phyloP scores from a whole-genome alignment of 257 asterid genomes.

The Primulina eburnea region DNA sequence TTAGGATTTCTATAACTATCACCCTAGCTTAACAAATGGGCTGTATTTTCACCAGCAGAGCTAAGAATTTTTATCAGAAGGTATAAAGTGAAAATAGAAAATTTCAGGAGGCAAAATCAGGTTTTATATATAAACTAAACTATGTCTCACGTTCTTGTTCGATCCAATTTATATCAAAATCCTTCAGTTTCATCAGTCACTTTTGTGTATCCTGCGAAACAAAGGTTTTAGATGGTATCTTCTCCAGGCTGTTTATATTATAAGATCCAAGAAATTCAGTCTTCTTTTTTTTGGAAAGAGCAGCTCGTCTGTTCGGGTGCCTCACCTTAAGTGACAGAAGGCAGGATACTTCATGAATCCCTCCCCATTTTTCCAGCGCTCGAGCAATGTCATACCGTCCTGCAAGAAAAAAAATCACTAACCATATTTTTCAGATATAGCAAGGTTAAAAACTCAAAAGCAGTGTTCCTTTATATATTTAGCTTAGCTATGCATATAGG shows the following conservation, averaged over 20 bases:
- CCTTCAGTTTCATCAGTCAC: constrained; percentile 70
- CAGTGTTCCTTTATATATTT: too few relatives aligned
- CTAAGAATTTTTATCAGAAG: too few relatives aligned
- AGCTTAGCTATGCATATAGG: background rate
- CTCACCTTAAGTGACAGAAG: constrained; percentile 79
- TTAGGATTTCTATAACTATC: too few relatives aligned
- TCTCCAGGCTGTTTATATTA: constrained; percentile 35
- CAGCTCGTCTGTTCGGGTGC: constrained; percentile 64
- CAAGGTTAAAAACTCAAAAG: background rate
- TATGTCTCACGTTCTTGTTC: constrained; percentile 32
- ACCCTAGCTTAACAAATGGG: too few relatives aligned
- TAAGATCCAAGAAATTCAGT: constrained; percentile 31
- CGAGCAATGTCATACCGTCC: constrained; percentile 92
- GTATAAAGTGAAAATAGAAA: too few relatives aligned
- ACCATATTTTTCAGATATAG: background rate
- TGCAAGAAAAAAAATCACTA: constrained; percentile 15
- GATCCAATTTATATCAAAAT: constrained; percentile 79
- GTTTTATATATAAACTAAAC: background rate
- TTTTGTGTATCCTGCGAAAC: constrained; percentile 62
- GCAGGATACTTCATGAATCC: constrained; percentile 87
- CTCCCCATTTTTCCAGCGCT: constrained; percentile 98
- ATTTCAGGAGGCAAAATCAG: too few relatives aligned
- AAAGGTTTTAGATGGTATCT: constrained; percentile 34
- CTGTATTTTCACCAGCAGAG: too few relatives aligned
- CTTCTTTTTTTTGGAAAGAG: constrained; percentile 56